These are phyloP conservation scores for Ligustrum vulgare DNA, from an alignment of 257 asterid genomes.

Conservation along the genomic window DNA sequence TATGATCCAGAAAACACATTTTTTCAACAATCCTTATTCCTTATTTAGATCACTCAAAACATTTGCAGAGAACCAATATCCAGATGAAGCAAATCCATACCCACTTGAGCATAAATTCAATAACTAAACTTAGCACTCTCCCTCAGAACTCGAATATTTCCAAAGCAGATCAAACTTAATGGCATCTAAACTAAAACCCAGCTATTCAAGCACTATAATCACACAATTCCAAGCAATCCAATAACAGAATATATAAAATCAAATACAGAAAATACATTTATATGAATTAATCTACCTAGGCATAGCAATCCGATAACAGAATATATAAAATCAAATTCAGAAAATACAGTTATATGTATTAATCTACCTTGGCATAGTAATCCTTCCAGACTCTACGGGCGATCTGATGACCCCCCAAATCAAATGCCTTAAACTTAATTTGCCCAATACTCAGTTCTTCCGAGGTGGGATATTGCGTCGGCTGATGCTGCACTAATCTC, in stretches of 20 bases:
- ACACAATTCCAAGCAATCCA: not conserved
- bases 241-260: not conserved
- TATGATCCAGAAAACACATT: not conserved
- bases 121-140: not conserved
- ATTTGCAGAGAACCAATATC: not conserved
- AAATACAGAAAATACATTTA: not conserved
- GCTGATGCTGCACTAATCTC: not conserved
- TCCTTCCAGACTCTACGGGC: not conserved
- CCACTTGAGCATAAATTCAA: not conserved
- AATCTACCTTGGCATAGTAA: not conserved
- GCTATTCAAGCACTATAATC: not conserved
- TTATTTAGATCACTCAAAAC: not conserved
- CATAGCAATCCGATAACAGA: not conserved
- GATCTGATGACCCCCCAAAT: conserved; percentile 1
- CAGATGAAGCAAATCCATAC: not conserved
- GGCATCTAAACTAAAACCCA: not conserved
- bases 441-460: not conserved
- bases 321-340: too few species aligned
- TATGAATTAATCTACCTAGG: too few species aligned
- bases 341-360: too few species aligned
- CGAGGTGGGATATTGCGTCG: not conserved
- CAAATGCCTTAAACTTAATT: not conserved
- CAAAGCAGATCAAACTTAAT: not conserved
- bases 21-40: too few species aligned
- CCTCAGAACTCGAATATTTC: not conserved